Conservation (phyloP, 352 stramenopile species). For the Globisporangium radiosum region DNA sequence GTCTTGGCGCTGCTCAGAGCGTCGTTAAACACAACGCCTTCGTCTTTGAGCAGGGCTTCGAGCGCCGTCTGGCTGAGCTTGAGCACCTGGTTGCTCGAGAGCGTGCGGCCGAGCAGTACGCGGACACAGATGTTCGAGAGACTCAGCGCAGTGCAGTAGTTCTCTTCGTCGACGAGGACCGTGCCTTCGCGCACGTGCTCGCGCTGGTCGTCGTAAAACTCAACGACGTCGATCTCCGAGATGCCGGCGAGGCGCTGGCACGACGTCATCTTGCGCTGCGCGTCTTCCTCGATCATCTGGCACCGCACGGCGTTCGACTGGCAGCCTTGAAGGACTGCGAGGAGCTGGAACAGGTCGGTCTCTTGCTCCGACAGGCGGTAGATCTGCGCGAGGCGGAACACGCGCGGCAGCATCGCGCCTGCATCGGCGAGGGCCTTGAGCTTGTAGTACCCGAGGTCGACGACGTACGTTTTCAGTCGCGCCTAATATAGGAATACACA, state of each 20-base stretch:
- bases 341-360: slow-evolving; percentile 71
- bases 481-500: slow-evolving; percentile 1
- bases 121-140: slow-evolving; percentile 80
- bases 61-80: slow-evolving; percentile 84
- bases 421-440: slow-evolving; percentile 34
- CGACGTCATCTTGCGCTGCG: slow-evolving; percentile 60
- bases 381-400: slow-evolving; percentile 68
- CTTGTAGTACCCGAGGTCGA: slow-evolving; percentile 43
- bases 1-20: slow-evolving; percentile 1
- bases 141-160: slow-evolving; percentile 68
- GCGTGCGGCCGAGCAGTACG: slow-evolving; percentile 61
- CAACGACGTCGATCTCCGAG: slow-evolving; percentile 82
- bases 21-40: slow-evolving; percentile 64
- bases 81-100: slow-evolving; percentile 77
- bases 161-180: slow-evolving; percentile 76
- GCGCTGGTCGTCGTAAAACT: slow-evolving; percentile 81
- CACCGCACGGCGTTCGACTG: slow-evolving; percentile 81
- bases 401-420: slow-evolving; percentile 35
- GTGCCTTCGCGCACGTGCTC: slow-evolving; percentile 87
- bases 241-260: slow-evolving; percentile 72
- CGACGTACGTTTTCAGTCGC: slow-evolving; percentile 53
- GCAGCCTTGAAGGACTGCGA: slow-evolving; percentile 78
- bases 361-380: slow-evolving; percentile 75
- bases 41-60: slow-evolving; percentile 64
- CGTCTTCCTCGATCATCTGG: slow-evolving; percentile 82